phyloP scores from a whole-genome alignment of 2,329 filamentous ascomycete genomes.

The Nakataea oryzae region DNA sequence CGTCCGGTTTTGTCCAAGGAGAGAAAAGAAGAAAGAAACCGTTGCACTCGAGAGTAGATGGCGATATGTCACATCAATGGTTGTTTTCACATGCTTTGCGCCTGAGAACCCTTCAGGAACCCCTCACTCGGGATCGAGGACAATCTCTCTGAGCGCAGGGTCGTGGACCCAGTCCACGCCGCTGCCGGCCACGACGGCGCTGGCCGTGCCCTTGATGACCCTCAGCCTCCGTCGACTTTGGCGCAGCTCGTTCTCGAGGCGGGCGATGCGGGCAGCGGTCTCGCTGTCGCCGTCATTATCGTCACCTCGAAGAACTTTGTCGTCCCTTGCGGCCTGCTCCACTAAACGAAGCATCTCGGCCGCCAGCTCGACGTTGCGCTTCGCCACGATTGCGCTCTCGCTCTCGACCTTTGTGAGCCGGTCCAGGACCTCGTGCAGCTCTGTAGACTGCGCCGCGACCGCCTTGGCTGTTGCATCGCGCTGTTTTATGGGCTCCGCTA shows the following conservation, averaged over 20 bases:
- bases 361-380: constrained; percentile 53
- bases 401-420: constrained; percentile 47
- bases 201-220: constrained; percentile 68
- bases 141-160: constrained; percentile 54
- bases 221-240: constrained; percentile 57
- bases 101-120: not conserved
- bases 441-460: constrained; percentile 48
- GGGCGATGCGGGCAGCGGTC: constrained; percentile 43
- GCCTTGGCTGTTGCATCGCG: constrained; percentile 58
- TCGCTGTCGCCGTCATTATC: constrained; percentile 20
- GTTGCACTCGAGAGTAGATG: not conserved
- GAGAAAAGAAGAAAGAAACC: too few relatives aligned
- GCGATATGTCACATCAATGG: not conserved
- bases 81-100: not conserved
- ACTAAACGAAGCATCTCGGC: constrained; percentile 53
- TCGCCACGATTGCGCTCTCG: constrained; percentile 43
- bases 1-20: not conserved
- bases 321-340: constrained; percentile 40
- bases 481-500: constrained; percentile 54
- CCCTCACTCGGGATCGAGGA: constrained; percentile 51
- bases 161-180: constrained; percentile 74
- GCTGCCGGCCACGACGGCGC: constrained; percentile 69
- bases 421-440: constrained; percentile 37
- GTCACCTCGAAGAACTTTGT: constrained; percentile 36
- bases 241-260: constrained; percentile 48